Evolutionary conservation across 108 stramenopile species (phyloP), one percentile per base, ranked within the genome.

Genomic region (Cylindrotheca closterium): DNA sequence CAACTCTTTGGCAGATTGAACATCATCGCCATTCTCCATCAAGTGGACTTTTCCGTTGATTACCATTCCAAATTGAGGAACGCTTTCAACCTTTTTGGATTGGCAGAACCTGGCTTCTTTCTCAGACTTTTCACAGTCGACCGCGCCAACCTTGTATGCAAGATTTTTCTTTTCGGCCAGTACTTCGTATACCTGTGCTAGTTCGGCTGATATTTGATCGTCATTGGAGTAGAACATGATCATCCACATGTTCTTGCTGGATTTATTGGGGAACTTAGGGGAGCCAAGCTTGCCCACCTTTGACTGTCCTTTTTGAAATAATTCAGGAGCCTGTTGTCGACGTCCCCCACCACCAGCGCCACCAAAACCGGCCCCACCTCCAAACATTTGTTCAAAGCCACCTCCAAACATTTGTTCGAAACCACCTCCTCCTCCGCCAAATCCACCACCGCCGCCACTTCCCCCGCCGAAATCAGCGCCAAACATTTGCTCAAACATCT

Each of bases 91-190:
- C 34, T 78, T 73, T 27, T 73, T 22, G 33, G 81, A 69, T 25
- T 51, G 24, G 63, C 91, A 92, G 67, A 87, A 92, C n/a, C 48
- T 52, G 19, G 71, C 23, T 42, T 81, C 78, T n/a, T 58, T 59
- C 22, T 28, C 22, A 12, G 56, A 62, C 52, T 63, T 69, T 32
- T 55, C 55, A 68, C 91, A 92, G 53, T 92, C 84, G n/a, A 92
- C 71, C 0, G 91, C 87, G 15, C 91, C 91, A 25, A 92, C 73
- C 67, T 85, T 88, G 76, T 81, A 91, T 2, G 62, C 10, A 28
- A 75, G 61, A 24, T 79, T 79, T 12, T 62, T 63, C 58, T 85
- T 84, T 71, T 84, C 68, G 32, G 72, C 65, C 57, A 78, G 57
- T 31, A 67, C 56, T 70, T 84, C 66, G 31, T 74, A 21, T 51